phyloP scores from a whole-genome alignment of 805 yeast genomes.

The Lipomyces spencermartinsiae region DNA sequence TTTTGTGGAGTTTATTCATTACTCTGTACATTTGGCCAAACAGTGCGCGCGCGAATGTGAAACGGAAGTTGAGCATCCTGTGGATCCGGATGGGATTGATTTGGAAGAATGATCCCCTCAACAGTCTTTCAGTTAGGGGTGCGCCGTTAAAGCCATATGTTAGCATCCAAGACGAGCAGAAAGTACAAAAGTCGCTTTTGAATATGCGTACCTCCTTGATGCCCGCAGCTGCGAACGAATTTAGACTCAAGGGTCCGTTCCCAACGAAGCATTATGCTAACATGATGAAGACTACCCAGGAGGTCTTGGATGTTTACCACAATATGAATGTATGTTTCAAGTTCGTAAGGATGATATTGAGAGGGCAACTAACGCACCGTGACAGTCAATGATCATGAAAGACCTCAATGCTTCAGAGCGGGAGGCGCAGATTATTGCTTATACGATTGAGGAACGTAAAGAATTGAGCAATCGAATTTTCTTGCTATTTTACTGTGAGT shows the following conservation, averaged over 20 bases:
- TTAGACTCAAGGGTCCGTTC: conserved; percentile 75
- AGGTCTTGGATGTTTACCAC: conserved; percentile 75
- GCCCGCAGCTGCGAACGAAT: conserved; percentile 54
- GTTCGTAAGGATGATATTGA: not conserved
- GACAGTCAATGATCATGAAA: conserved; percentile 59
- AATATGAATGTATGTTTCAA: conserved; percentile 61
- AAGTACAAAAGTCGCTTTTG: conserved; percentile 37
- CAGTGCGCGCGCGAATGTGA: conserved; percentile 73
- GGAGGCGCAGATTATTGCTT: conserved; percentile 63
- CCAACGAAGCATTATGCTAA: conserved; percentile 59
- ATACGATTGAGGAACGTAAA: conserved; percentile 50
- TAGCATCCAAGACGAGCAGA: conserved; percentile 28
- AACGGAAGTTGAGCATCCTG: conserved; percentile 66
- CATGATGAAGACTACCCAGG: conserved; percentile 62
- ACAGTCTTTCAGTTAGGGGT: conserved; percentile 31
- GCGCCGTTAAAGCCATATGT: conserved; percentile 17
- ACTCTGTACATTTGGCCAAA: conserved; percentile 64
- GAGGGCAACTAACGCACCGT: not conserved
- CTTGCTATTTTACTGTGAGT: conserved; percentile 65
- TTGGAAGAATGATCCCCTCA: conserved; percentile 79
- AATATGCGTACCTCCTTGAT: conserved; percentile 34
- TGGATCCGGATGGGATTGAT: conserved; percentile 83
- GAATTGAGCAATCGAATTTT: conserved; percentile 78
- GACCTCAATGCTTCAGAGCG: conserved; percentile 59
- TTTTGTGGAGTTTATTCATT: conserved; percentile 75